Evolutionary conservation across 345 rosid genomes (phyloP), one percentile per base, ranked within the genome.

Genomic region (Eucalyptus viminalis): DNA sequence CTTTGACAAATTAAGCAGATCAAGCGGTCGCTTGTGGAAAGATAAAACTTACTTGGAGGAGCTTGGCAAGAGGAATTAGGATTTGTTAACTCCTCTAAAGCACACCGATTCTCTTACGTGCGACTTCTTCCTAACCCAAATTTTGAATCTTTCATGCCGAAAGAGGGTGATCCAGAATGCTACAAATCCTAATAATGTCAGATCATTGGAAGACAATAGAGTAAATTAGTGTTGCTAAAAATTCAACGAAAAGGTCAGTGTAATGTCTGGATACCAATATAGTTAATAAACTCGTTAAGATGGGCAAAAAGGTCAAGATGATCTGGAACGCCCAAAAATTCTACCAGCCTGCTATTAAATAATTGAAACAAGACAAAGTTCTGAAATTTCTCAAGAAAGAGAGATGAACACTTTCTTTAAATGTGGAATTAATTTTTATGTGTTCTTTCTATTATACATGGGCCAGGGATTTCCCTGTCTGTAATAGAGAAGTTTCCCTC

Each of bases 1-100:
- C 92, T 91, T 95, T 96, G 97, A 94, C 94, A 94, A 92, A 87
- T 17, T n/a, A 80, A 76, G 88, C 83, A 87, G 40, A 34, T 21
- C 56, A 29, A 87, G 76, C 25, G 83, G 50, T 9, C 25, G 88
- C 47, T 76, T 76, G 47, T 21, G 83, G 17, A 76, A 37, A 40
- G 24, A 22, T 11, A 40, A 11, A 21, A 76, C 44, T 62, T 76
- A 14, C 4, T 11, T 17, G 9, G 34, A 31, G 88, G 80, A 40
- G 14, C 24, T 2, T 21, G 45, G 6, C 43, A 16, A 69, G 80
- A 11, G 81, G 44, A 7, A 21, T 11, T 40, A 21, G 43, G 47
- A 76, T 11, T 10, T 40, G 7, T 76, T 40, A 40, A 76, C 27
- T 40, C 9, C 14, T n/a, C 8, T 21, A 76, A 76, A 76, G 9